Conservation (phyloP, 345 rosid species). For the Moricandia arvensis region DNA sequence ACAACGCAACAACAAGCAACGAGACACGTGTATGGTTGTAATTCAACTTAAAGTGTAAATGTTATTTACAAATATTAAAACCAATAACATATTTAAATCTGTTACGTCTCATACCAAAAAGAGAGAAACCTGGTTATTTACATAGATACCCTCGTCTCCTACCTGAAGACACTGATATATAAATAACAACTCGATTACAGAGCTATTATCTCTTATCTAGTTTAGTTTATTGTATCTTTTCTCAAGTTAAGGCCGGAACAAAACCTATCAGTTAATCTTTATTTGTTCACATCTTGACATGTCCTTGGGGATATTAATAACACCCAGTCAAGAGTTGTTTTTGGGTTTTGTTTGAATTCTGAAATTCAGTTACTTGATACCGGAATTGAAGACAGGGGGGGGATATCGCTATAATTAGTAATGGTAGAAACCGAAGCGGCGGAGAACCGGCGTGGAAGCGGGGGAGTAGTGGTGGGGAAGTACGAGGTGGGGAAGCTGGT, state of each 20-base stretch:
- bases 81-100: constrained; percentile 20
- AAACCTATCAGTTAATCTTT: too few species aligned
- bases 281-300: not conserved
- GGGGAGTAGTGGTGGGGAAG: constrained; percentile 45
- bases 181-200: constrained; percentile 23
- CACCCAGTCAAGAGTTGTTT: not conserved
- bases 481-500: constrained; percentile 75
- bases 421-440: constrained; percentile 10
- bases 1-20: not conserved
- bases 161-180: constrained; percentile 11
- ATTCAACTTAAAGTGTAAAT: not conserved
- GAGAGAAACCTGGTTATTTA: not conserved
- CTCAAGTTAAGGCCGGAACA: not conserved
- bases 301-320: not conserved
- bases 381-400: too few species aligned
- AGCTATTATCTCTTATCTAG: constrained; percentile 21
- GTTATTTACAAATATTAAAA: not conserved
- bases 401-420: too few species aligned
- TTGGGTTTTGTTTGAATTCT: not conserved
- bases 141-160: constrained; percentile 28
- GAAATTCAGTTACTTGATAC: not conserved
- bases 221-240: not conserved
- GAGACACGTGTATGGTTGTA: constrained; percentile 26
- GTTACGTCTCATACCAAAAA: constrained; percentile 1
- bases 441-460: not conserved